Base-by-base conservation (phyloP, 169 alveolate species). In the Amoebophrya sp. region DNA sequence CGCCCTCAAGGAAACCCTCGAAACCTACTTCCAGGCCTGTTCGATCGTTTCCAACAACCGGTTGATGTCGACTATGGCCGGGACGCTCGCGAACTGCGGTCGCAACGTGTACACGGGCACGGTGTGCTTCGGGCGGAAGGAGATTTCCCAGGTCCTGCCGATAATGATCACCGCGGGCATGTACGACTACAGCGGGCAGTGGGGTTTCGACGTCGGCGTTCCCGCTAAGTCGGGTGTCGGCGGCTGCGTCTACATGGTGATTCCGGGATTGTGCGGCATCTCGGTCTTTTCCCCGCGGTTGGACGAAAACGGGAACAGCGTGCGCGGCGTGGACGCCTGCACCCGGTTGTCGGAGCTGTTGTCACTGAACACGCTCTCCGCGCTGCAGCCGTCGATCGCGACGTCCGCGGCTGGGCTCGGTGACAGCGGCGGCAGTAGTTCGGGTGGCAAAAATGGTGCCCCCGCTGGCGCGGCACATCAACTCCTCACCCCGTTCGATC, bases 151-250 rank as follows among this genome's bases (percentile, higher is more conserved):
- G 78, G 26, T 58, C 10, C 78, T 58, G 29, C 78, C 78, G 78
- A 58, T 58, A 2, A 58, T 58, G 26, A 16, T 58, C 5, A 58
- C 78, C 34, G 78, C 78, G 78, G 78, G 78, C 7, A 58, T 58
- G 78, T 58, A 58, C 78, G 78, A 58, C 78, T 58, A 58, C 78
- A 58, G 78, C 78, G 78, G 78, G 7, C 78, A 58, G 78, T 58
- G 78, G 78, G 4, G 34, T 2, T 58, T 58, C 78, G 78, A 58
- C 78, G 78, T 58, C 38, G 78, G 78, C 29, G 78, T 58, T 16
- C 78, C 78, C 10, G 78, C 78, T 2, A 58, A 58, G 23, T 58
- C 78, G 34, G 78, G 78, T 2, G 78, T 58, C 34, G 78, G 78
- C 23, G 78, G 78, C 78, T 58, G 78, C 78, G 78, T 58, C 34